Conservation (phyloP, 345 rosid species). For the Draba incana region DNA sequence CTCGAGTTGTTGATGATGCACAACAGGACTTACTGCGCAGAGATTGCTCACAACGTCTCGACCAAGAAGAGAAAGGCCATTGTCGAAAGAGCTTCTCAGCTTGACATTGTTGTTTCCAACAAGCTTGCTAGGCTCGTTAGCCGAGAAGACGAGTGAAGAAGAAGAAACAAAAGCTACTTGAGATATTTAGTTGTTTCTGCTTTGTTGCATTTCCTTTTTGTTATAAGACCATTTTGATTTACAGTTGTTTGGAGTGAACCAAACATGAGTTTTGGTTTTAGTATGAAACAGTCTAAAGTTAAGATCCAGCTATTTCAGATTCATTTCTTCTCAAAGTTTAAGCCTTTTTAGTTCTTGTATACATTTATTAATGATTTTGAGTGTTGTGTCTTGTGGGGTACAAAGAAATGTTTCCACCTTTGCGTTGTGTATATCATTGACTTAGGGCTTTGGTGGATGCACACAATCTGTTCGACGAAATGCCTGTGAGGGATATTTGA, state of each 20-base stretch:
- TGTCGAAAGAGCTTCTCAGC: constrained; percentile 83
- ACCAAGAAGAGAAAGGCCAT: constrained; percentile 83
- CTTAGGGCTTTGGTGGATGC: too few relatives aligned
- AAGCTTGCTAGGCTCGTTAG: constrained; percentile 74
- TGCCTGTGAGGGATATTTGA: constrained; percentile 65
- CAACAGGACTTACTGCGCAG: constrained; percentile 88
- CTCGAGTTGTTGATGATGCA: constrained; percentile 94
- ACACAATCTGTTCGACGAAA: constrained; percentile 48
- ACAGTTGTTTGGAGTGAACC: constrained; percentile 6
- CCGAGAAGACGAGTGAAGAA: constrained; percentile 75
- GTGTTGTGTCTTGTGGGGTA: too few relatives aligned
- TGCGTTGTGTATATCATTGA: too few relatives aligned
- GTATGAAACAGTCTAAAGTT: constrained; percentile 4
- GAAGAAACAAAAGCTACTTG: constrained; percentile 6
- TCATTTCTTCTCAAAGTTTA: neutral
- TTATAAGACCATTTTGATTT: constrained; percentile 25
- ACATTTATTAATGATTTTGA: too few relatives aligned
- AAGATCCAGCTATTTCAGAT: neutral
- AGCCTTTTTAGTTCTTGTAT: neutral
- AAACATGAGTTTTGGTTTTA: constrained; percentile 27
- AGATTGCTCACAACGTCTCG: constrained; percentile 82
- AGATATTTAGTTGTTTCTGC: constrained; percentile 30
- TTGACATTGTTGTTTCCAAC: constrained; percentile 75
- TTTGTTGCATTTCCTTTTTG: constrained; percentile 22
- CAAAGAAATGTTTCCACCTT: too few relatives aligned